phyloP scores from a whole-genome alignment of 768 basidiomycete genomes.

The Glaciozyma martinii region DNA sequence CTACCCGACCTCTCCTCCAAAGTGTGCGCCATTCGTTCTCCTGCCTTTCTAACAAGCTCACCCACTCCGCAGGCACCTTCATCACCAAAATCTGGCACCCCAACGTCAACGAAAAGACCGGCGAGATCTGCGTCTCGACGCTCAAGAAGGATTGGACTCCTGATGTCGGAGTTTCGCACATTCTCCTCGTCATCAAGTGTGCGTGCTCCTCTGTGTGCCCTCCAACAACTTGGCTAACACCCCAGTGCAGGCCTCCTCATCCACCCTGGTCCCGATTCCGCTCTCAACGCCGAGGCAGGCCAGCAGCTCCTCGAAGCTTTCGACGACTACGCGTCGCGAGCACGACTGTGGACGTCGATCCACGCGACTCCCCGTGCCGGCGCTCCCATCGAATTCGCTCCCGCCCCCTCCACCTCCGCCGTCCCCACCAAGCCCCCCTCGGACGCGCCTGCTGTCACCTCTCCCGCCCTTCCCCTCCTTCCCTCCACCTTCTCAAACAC shows the following conservation, averaged over 20 bases:
- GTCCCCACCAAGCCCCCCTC: neutral
- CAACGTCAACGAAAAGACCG: slow-evolving; percentile 77
- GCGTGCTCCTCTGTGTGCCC: neutral
- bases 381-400: slow-evolving; percentile 16
- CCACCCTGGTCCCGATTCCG: slow-evolving; percentile 93
- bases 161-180: slow-evolving; percentile 80
- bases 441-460: neutral
- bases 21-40: slow-evolving; percentile 52
- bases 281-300: slow-evolving; percentile 90
- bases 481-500: neutral
- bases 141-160: slow-evolving; percentile 88
- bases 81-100: slow-evolving; percentile 95
- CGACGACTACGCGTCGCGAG: slow-evolving; percentile 73
- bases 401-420: slow-evolving; percentile 4
- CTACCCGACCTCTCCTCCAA: slow-evolving; percentile 87
- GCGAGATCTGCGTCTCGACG: slow-evolving; percentile 81
- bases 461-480: neutral
- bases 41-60: neutral
- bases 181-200: slow-evolving; percentile 39
- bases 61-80: slow-evolving; percentile 77
- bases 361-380: slow-evolving; percentile 49
- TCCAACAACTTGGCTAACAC: neutral
- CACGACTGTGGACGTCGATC: slow-evolving; percentile 78
- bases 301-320: slow-evolving; percentile 79
- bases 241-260: slow-evolving; percentile 69